Conservation (phyloP, 1,284 basidiomycete species). For the Anthracocystis setariae region DNA sequence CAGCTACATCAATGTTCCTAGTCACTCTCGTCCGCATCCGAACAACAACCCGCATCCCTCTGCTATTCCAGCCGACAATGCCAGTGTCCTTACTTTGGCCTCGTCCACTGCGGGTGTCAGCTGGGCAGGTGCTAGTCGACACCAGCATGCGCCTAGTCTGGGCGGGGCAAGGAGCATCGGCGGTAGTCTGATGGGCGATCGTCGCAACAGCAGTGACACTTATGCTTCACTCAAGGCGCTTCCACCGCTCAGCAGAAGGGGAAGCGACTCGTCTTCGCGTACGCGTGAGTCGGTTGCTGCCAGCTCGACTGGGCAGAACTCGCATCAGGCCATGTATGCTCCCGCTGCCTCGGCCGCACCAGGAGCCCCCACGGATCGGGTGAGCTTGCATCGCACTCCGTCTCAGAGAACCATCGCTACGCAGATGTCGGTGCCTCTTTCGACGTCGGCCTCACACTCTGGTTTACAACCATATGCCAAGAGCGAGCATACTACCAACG, state of each 20-base stretch:
- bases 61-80: conserved; percentile 88
- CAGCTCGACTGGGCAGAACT: conserved; percentile 54
- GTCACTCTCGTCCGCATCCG: conserved; percentile 89
- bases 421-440: conserved; percentile 58
- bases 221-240: conserved; percentile 60
- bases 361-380: conserved; percentile 26
- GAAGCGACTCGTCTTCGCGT: conserved; percentile 54
- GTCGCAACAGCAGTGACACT: conserved; percentile 58
- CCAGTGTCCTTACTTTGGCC: conserved; percentile 88
- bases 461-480: conserved; percentile 32
- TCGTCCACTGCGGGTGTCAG: conserved; percentile 75
- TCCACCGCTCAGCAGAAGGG: conserved; percentile 63
- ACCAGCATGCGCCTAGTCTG: conserved; percentile 47
- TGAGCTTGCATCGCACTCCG: conserved; percentile 58
- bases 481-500: conserved; percentile 28
- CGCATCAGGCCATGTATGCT: conserved; percentile 53
- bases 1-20: conserved; percentile 71
- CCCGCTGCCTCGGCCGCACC: conserved; percentile 15
- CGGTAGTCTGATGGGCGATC: conserved; percentile 59
- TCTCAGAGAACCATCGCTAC: conserved; percentile 61
- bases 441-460: conserved; percentile 41
- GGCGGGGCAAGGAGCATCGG: conserved; percentile 58
- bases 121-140: conserved; percentile 48
- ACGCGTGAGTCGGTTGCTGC: conserved; percentile 52
- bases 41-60: conserved; percentile 92